A percentile compares a stretch with the other conserved stretches of the same genome.
Conservation (phyloP, 2,329 filamentous ascomycete genomes). For the Phialocephala sp. region DNA sequence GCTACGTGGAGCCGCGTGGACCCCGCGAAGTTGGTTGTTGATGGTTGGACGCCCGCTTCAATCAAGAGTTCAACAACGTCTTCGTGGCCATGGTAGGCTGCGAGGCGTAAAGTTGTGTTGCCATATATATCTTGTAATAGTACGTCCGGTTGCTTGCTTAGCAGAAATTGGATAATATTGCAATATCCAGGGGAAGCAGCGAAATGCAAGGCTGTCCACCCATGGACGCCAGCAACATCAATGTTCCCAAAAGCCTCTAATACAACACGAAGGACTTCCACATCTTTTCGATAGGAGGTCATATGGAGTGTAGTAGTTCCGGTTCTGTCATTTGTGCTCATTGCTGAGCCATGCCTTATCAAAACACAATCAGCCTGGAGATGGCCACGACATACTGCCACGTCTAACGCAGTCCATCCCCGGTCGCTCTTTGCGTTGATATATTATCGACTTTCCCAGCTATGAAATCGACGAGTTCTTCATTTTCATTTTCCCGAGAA, state of each 20-base stretch:
- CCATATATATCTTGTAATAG: neutral
- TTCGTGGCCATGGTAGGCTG: neutral
- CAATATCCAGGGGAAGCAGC: neutral
- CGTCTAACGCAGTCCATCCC: neutral
- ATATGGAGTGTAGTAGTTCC: neutral
- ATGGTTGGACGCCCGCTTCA: neutral
- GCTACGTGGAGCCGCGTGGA: neutral
- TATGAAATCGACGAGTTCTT: neutral
- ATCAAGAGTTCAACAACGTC: neutral
- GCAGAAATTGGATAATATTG: neutral
- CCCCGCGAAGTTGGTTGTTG: neutral
- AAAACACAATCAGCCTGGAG: too few species aligned
- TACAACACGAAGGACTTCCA: neutral
- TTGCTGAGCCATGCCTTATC: too few species aligned
- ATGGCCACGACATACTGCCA: too few species aligned
- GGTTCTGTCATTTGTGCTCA: too few species aligned
- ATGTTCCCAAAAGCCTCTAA: neutral
- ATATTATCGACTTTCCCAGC: neutral
- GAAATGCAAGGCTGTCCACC: neutral
- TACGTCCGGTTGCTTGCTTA: neutral
- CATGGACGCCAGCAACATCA: neutral
- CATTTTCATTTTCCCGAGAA: neutral
- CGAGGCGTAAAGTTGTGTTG: neutral
- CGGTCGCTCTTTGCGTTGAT: neutral
- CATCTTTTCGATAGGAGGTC: neutral